These are phyloP conservation scores for Nelumbo lutea DNA, from an alignment of 164 flowering plant genomes.

Conservation along the genomic window DNA sequence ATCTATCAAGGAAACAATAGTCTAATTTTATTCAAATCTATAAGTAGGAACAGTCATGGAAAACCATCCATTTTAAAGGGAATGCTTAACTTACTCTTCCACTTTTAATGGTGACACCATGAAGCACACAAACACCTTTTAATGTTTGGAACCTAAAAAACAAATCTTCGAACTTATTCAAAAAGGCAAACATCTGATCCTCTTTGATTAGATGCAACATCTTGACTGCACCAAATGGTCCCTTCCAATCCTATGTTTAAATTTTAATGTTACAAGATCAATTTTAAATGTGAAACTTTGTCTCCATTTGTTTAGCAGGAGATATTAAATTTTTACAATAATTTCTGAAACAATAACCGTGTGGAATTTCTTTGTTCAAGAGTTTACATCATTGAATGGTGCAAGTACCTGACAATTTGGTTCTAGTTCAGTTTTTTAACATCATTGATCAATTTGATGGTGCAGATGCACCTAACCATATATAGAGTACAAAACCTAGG, in stretches of 20 bases:
- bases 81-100: slow-evolving; percentile 45
- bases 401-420: no score
- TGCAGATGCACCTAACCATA: no score
- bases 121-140: slow-evolving; percentile 55
- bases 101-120: slow-evolving; percentile 58
- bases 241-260: slow-evolving; percentile 78
- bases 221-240: slow-evolving; percentile 80
- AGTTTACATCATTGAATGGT: no score
- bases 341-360: background rate
- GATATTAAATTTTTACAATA: background rate
- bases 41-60: background rate
- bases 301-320: no score
- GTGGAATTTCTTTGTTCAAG: no score
- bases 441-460: no score
- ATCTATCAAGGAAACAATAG: slow-evolving; percentile 33
- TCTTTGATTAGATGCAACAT: slow-evolving; percentile 66
- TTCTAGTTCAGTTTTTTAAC: no score
- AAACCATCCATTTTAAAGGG: background rate
- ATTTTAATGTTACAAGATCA: slow-evolving; percentile 59
- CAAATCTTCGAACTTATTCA: slow-evolving; percentile 46
- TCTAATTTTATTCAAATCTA: background rate
- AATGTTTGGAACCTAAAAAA: slow-evolving; percentile 46
- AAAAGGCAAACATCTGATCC: slow-evolving; percentile 33
- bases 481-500: no score
- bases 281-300: slow-evolving; percentile 21